These are phyloP conservation scores for Aspergillus thermomutatus DNA, from an alignment of 2,329 filamentous ascomycete species.

Conservation along the genomic window DNA sequence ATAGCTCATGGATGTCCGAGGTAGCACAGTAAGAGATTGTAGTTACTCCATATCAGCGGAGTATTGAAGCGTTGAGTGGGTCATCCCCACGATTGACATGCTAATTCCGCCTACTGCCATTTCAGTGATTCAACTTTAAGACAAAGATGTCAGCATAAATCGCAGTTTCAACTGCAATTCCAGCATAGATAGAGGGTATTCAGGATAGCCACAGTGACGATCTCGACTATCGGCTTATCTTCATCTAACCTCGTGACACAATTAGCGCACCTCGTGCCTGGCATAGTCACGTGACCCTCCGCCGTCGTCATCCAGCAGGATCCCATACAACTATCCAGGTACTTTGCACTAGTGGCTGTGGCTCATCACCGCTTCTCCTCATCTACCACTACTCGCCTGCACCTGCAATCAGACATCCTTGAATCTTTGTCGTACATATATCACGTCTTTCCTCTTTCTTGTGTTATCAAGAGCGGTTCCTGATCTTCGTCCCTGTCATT, in stretches of 20 bases:
- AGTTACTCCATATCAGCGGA: neutral
- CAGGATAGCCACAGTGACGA: neutral
- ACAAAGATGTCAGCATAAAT: neutral
- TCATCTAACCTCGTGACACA: neutral
- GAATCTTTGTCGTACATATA: neutral
- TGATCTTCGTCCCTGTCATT: neutral
- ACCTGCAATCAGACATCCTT: neutral
- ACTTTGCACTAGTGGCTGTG: neutral
- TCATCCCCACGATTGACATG: neutral
- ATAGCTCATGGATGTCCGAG: no score
- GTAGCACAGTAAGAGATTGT: neutral
- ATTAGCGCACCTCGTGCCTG: neutral
- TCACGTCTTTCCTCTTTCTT: neutral
- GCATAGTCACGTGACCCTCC: neutral
- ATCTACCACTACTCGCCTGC: neutral
- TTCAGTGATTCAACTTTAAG: neutral
- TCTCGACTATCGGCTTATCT: neutral
- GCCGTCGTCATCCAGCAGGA: neutral
- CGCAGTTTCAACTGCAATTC: neutral
- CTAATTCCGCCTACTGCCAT: neutral
- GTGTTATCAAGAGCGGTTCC: neutral
- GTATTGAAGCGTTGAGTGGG: neutral
- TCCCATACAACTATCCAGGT: neutral
- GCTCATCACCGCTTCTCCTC: neutral
- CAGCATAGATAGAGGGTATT: neutral